Conservation (phyloP, 805 yeast species). For the Myxozyma neotropica region DNA sequence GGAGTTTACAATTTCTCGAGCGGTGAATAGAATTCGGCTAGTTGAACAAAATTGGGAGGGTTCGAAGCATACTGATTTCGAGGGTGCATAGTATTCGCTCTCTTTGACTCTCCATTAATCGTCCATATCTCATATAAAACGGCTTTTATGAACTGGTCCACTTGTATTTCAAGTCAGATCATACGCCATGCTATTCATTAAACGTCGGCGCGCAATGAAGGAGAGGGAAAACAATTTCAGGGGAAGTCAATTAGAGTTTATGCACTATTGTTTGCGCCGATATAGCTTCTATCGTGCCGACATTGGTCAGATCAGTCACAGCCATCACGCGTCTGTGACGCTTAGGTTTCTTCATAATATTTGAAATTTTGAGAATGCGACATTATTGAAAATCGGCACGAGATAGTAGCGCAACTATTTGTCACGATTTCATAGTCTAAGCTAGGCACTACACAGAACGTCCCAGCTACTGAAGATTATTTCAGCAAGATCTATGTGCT, state of each 20-base stretch:
- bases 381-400: too few relatives aligned
- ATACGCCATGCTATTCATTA: not conserved
- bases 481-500: too few relatives aligned
- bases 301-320: too few relatives aligned
- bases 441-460: too few relatives aligned
- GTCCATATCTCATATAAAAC: not conserved
- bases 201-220: not conserved
- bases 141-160: not conserved
- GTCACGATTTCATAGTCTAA: too few relatives aligned
- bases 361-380: not conserved
- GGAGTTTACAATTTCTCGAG: constrained; percentile 20
- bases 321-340: not conserved
- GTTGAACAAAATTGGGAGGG: constrained; percentile 17
- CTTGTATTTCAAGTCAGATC: not conserved
- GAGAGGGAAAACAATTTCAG: not conserved
- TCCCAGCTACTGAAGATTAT: too few relatives aligned
- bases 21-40: constrained; percentile 22
- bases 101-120: not conserved
- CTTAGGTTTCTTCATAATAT: not conserved
- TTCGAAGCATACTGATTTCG: constrained; percentile 17
- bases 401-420: too few relatives aligned
- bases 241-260: not conserved
- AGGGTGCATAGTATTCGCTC: constrained; percentile 23
- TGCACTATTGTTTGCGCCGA: not conserved
- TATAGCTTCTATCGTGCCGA: not conserved